Evolutionary conservation across 495 filamentous ascomycete species (phyloP).

Genomic region (Terfezia claveryi): DNA sequence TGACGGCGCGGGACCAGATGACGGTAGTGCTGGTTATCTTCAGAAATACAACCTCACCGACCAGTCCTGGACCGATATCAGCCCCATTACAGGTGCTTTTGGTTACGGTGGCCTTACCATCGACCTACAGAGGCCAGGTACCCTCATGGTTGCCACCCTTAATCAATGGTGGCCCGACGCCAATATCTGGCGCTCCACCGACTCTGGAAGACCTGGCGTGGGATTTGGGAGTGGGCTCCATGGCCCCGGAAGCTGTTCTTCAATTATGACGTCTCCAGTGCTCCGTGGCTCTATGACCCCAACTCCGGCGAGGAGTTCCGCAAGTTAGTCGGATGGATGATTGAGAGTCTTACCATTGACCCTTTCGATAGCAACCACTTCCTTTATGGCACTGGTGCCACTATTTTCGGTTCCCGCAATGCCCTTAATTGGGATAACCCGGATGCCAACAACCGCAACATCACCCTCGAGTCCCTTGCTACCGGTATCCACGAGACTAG

Average conservation of each 20-base stretch:
- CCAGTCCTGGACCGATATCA: slow-evolving; percentile 33
- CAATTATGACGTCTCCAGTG: slow-evolving; percentile 19
- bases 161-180: slow-evolving; percentile 40
- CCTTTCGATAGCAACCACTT: slow-evolving; percentile 38
- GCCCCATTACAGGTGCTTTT: slow-evolving; percentile 25
- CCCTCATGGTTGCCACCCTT: slow-evolving; percentile 31
- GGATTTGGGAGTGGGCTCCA: slow-evolving; percentile 28
- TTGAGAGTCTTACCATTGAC: slow-evolving; percentile 37
- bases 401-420: slow-evolving; percentile 28
- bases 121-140: slow-evolving; percentile 32
- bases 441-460: not conserved
- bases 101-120: slow-evolving; percentile 36
- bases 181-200: slow-evolving; percentile 30
- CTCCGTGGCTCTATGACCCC: slow-evolving; percentile 17
- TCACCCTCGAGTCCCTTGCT: slow-evolving; percentile 30
- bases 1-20: slow-evolving; percentile 34
- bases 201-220: slow-evolving; percentile 32
- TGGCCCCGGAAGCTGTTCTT: slow-evolving; percentile 29
- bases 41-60: slow-evolving; percentile 30
- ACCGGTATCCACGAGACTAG: slow-evolving; percentile 38
- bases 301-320: slow-evolving; percentile 14
- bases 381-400: slow-evolving; percentile 35
- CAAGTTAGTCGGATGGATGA: slow-evolving; percentile 40
- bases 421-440: slow-evolving; percentile 25
- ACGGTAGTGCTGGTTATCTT: slow-evolving; percentile 30